Percentiles rank a stretch among this genome's conserved stretches.
Evolutionary conservation across 1,284 basidiomycete genomes (phyloP).

Genomic region (Ceratobasidium sp.): DNA sequence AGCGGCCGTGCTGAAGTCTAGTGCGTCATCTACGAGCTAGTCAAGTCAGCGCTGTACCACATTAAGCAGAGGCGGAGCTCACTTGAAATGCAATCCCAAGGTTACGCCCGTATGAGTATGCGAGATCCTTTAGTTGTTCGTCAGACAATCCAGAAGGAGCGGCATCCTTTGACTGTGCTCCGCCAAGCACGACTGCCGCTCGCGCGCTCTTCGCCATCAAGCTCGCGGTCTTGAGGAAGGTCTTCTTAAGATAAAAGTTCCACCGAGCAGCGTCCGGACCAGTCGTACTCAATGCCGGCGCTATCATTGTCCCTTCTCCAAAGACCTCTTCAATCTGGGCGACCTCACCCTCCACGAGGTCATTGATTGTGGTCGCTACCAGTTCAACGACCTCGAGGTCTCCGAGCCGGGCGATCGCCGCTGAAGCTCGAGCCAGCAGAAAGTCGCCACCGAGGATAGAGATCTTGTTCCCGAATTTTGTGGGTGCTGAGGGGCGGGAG

Average conservation of each 20-base stretch:
- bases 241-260: constrained; percentile 91
- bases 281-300: constrained; percentile 48
- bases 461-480: constrained; percentile 94
- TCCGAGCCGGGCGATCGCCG: constrained; percentile 87
- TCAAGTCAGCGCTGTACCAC: background rate
- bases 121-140: constrained; percentile 90
- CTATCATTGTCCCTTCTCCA: constrained; percentile 31
- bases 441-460: constrained; percentile 96
- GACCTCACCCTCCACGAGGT: constrained; percentile 97
- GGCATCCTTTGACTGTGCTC: constrained; percentile 64
- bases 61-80: constrained; percentile 49
- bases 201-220: constrained; percentile 95
- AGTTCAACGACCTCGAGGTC: constrained; percentile 92
- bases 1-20: constrained; percentile 82
- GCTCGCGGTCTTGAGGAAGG: constrained; percentile 96
- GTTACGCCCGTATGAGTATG: constrained; percentile 91
- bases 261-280: constrained; percentile 64
- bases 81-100: constrained; percentile 96
- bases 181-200: constrained; percentile 89
- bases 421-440: constrained; percentile 89
- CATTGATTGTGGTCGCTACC: constrained; percentile 91
- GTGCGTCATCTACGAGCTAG: constrained; percentile 91
- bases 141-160: constrained; percentile 53
- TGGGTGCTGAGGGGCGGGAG: constrained; percentile 84
- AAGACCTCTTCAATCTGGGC: constrained; percentile 75